phyloP scores from a whole-genome alignment of 2,329 filamentous ascomycete genomes.

The Nigrospora sphaerica region DNA sequence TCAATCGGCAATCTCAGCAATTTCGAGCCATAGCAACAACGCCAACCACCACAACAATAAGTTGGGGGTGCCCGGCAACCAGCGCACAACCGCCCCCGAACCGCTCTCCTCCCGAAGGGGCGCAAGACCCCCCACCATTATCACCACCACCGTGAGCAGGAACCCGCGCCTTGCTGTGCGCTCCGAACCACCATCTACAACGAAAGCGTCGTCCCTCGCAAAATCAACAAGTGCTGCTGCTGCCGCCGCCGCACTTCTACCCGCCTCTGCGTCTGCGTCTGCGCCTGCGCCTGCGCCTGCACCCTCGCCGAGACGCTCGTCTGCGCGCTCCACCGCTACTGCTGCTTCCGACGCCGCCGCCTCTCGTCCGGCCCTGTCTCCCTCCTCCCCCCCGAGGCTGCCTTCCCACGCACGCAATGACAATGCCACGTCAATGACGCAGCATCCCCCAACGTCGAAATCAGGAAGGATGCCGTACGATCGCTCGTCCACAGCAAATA shows the following conservation, averaged over 20 bases:
- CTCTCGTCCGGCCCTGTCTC: neutral
- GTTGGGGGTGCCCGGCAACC: neutral
- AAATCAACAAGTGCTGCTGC: neutral
- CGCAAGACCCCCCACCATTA: slow-evolving; percentile 1
- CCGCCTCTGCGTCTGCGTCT: neutral
- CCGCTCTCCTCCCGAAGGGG: neutral
- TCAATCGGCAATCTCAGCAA: slow-evolving; percentile 5
- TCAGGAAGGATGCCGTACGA: slow-evolving; percentile 28
- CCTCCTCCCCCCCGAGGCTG: neutral
- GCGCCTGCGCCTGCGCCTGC: neutral
- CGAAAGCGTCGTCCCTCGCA: neutral
- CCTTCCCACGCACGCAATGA: slow-evolving; percentile 18
- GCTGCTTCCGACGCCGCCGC: neutral
- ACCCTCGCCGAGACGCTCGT: neutral
- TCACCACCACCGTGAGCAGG: slow-evolving; percentile 4
- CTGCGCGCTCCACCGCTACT: neutral
- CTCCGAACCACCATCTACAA: neutral
- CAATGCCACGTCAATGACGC: slow-evolving; percentile 27
- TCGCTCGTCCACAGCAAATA: slow-evolving; percentile 39
- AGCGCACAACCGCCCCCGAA: neutral
- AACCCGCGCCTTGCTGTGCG: slow-evolving; percentile 1
- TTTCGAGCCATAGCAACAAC: neutral
- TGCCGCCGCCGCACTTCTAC: neutral
- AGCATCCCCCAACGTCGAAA: slow-evolving; percentile 19
- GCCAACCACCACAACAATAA: neutral